A percentile compares a stretch with the other conserved stretches of the same genome.
Evolutionary conservation across 2,329 filamentous ascomycete genomes (phyloP).

Genomic region (Alternaria triticimaculans): DNA sequence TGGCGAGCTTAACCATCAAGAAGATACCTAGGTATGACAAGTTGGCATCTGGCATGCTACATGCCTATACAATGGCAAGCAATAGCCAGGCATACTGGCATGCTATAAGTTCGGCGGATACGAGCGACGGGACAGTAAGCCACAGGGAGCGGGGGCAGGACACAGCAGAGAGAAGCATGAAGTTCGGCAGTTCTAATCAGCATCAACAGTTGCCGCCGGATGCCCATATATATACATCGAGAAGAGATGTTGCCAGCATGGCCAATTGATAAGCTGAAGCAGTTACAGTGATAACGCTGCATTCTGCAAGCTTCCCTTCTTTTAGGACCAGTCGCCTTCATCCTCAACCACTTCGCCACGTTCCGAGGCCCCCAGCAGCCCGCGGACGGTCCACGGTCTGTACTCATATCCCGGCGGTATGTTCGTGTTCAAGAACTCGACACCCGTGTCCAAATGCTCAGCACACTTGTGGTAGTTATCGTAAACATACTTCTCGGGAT

Average conservation of each 20-base stretch:
- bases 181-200: conserved; percentile 52
- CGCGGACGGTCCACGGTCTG: conserved; percentile 5
- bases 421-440: conserved; percentile 11
- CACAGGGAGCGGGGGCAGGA: conserved; percentile 46
- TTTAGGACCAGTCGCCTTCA: conserved; percentile 6
- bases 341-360: neutral
- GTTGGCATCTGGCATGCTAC: conserved; percentile 45
- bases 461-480: conserved; percentile 10
- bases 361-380: conserved; percentile 2
- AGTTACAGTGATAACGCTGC: neutral
- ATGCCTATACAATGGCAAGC: conserved; percentile 50
- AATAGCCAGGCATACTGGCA: conserved; percentile 58
- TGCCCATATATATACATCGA: conserved; percentile 32
- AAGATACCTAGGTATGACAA: conserved; percentile 38
- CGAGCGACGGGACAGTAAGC: conserved; percentile 48
- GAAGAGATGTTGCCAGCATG: conserved; percentile 36
- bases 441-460: neutral
- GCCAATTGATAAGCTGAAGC: conserved; percentile 15
- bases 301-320: neutral
- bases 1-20: conserved; percentile 35
- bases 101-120: conserved; percentile 50
- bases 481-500: conserved; percentile 13
- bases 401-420: neutral
- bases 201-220: conserved; percentile 41
- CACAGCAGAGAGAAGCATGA: conserved; percentile 50